A percentile compares a stretch with the other conserved stretches of the same genome.
Evolutionary conservation across 2,329 filamentous ascomycete genomes (phyloP).

Genomic region (Aspergillus sp.): DNA sequence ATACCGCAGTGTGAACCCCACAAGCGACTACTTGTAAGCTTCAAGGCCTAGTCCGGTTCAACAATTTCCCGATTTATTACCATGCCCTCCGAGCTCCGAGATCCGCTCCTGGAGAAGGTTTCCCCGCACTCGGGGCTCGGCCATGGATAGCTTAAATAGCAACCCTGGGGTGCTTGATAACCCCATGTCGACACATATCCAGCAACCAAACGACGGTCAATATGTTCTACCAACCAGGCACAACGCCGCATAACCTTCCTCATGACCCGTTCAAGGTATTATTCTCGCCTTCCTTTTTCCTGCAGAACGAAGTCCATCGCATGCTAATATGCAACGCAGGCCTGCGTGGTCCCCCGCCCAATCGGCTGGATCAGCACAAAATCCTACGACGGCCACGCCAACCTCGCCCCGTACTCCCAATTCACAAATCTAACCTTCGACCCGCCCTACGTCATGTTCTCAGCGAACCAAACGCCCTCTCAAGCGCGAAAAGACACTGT

Average conservation of each 20-base stretch:
- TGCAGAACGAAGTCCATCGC: background rate
- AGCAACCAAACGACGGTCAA: conserved; percentile 1
- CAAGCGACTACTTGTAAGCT: too few relatives aligned
- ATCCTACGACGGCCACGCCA: conserved; percentile 40
- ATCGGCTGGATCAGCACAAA: conserved; percentile 58
- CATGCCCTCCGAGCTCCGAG: too few relatives aligned
- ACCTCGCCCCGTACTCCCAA: conserved; percentile 56
- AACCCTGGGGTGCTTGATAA: background rate
- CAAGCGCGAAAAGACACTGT: conserved; percentile 50
- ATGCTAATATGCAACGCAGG: conserved; percentile 29
- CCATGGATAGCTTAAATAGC: background rate
- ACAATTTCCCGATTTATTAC: too few relatives aligned
- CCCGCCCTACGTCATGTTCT: conserved; percentile 58
- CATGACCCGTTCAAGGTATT: conserved; percentile 51
- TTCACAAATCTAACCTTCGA: conserved; percentile 60
- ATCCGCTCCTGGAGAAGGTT: too few relatives aligned
- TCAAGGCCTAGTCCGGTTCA: too few relatives aligned
- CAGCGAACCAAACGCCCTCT: conserved; percentile 48
- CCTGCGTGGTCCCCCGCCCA: conserved; percentile 53
- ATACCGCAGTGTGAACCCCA: too few relatives aligned
- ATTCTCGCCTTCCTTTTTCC: background rate
- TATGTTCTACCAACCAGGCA: conserved; percentile 51
- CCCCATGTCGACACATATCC: background rate
- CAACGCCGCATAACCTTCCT: conserved; percentile 46
- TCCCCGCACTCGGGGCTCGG: background rate